Base-by-base conservation (phyloP, 805 yeast genomes). In the Yamadazyma scolyti region DNA sequence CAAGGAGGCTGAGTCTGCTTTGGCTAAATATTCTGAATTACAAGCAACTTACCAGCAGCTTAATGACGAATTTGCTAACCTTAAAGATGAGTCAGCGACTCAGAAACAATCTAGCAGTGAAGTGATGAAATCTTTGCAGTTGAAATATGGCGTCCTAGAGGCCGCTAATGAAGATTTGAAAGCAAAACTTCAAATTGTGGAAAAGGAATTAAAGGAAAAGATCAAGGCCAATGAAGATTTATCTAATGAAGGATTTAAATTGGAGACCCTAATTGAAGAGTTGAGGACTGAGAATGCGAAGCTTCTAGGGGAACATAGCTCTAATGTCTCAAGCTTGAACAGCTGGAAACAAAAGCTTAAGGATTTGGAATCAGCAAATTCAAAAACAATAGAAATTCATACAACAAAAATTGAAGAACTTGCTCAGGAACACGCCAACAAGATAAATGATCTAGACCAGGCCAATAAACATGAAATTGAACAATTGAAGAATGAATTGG, bases 401-500 rank as follows among this genome's bases (percentile, higher is more conserved):
- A 16, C 12, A 2, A 2, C 21, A 4, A 5, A 10, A 10, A 6
- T 31, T 4, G 10, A 12, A 11, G 16, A 13, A 5, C n/a, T n/a
- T n/a, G n/a, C n/a, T n/a, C n/a, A n/a, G n/a, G n/a, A n/a, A n/a
- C n/a, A n/a, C n/a, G n/a, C n/a, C n/a, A n/a, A n/a, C n/a, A n/a
- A n/a, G n/a, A n/a, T n/a, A n/a, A n/a, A n/a, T n/a, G n/a, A n/a
- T n/a, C n/a, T n/a, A n/a, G n/a, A n/a, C n/a, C n/a, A n/a, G n/a
- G n/a, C n/a, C n/a, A n/a, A n/a, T n/a, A n/a, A n/a, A n/a, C n/a
- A n/a, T n/a, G 25, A n/a, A n/a, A n/a, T n/a, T 31, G 31, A 10
- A 33, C 43, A 4, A 40, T 37, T 15, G 37, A 33, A 11, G 38
- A 42, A 5, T 30, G 33, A 30, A 9, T 30, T 39, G 2, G 31